Percentiles rank a stretch among this genome's conserved stretches.
phyloP scores from a whole-genome alignment of 1,139 yeast genomes.

The Blastobotrys serpentis region DNA sequence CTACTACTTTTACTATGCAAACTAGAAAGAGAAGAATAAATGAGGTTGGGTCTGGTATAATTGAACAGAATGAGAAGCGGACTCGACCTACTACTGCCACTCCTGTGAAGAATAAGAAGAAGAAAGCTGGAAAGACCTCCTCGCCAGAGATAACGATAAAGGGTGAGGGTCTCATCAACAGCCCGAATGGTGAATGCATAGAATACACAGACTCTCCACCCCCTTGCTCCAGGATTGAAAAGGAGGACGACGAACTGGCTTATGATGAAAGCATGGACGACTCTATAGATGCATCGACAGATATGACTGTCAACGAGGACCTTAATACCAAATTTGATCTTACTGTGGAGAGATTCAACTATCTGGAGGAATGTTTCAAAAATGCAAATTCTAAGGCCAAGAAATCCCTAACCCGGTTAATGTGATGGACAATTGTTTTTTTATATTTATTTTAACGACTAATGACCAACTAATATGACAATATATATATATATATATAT shows the following conservation, averaged over 20 bases:
- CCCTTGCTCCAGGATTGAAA: not conserved
- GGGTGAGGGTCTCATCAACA: no score
- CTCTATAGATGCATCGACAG: not conserved
- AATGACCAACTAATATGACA: not conserved
- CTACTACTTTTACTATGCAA: no score
- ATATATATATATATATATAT: no score
- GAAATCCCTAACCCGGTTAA: not conserved
- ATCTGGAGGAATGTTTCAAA: not conserved
- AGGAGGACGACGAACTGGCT: not conserved
- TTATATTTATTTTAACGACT: slow-evolving; percentile 1
- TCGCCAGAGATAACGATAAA: no score
- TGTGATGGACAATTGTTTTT: not conserved
- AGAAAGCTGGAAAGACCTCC: no score
- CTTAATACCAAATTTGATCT: not conserved
- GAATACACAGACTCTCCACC: slow-evolving; percentile 2
- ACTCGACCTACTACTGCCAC: not conserved
- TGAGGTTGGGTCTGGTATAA: not conserved
- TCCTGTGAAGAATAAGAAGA: no score
- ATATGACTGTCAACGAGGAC: not conserved
- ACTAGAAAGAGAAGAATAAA: not conserved
- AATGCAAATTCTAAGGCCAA: not conserved
- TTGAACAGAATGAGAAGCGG: not conserved
- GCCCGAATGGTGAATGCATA: no score
- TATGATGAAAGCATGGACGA: slow-evolving; percentile 7
- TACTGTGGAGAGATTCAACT: slow-evolving; percentile 4